Conservation (phyloP, 768 basidiomycete species). For the Tephrocybe sp. region DNA sequence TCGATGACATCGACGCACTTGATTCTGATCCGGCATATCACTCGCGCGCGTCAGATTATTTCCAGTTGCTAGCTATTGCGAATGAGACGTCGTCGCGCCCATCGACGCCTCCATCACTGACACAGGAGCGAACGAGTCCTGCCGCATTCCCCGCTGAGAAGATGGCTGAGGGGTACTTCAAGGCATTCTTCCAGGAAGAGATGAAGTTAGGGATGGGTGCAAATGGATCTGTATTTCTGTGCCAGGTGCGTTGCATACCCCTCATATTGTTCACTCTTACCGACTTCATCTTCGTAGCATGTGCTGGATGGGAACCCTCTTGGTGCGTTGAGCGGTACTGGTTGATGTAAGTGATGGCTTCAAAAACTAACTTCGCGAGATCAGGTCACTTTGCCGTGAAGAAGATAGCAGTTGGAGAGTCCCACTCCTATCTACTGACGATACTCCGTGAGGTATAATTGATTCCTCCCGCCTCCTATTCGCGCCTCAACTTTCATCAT, state of each 20-base stretch:
- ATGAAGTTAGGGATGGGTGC: slow-evolving; percentile 92
- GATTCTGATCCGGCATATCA: slow-evolving; percentile 43
- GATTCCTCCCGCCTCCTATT: neutral
- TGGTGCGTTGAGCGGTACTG: slow-evolving; percentile 41
- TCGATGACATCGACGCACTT: slow-evolving; percentile 29
- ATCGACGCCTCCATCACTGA: slow-evolving; percentile 43
- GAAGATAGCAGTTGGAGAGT: slow-evolving; percentile 94
- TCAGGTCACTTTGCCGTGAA: slow-evolving; percentile 90
- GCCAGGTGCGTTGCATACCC: slow-evolving; percentile 55
- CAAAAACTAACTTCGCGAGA: neutral
- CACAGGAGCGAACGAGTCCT: slow-evolving; percentile 13
- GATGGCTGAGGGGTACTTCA: slow-evolving; percentile 93
- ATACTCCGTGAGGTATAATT: slow-evolving; percentile 70
- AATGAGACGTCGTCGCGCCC: slow-evolving; percentile 64
- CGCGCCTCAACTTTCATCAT: neutral
- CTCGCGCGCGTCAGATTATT: slow-evolving; percentile 74
- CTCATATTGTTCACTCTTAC: neutral
- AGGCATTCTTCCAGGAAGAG: slow-evolving; percentile 91
- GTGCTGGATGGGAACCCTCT: slow-evolving; percentile 78
- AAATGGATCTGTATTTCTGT: slow-evolving; percentile 87
- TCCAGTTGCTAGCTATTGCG: slow-evolving; percentile 70
- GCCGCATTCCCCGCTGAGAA: slow-evolving; percentile 62
- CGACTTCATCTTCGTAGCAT: slow-evolving; percentile 12
- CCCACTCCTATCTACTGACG: slow-evolving; percentile 79
- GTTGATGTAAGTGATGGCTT: too few species aligned